Evolutionary conservation across 768 basidiomycete species (phyloP).

Genomic region (Gelatoporia subvermispora): DNA sequence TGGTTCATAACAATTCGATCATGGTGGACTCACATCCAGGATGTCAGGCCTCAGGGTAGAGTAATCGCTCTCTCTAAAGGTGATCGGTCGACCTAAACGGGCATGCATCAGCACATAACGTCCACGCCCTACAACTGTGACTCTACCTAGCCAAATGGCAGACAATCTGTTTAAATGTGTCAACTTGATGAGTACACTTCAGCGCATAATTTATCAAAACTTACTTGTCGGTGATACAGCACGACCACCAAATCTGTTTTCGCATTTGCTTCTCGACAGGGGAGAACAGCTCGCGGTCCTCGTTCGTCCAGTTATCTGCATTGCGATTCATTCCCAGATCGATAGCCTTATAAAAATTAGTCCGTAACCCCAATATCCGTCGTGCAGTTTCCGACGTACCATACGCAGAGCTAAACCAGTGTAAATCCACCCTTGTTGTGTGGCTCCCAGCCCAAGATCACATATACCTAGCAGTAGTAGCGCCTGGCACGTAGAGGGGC

Average conservation of each 20-base stretch:
- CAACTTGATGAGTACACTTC: neutral
- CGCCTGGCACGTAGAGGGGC: conserved; percentile 76
- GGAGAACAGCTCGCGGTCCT: conserved; percentile 55
- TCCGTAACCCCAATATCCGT: neutral
- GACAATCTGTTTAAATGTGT: conserved; percentile 44
- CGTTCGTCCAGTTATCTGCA: conserved; percentile 64
- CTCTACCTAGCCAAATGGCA: conserved; percentile 67
- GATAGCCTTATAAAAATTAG: conserved; percentile 45
- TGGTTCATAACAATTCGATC: neutral
- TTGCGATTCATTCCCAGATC: conserved; percentile 81
- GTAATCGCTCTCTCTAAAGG: conserved; percentile 17
- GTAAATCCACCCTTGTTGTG: conserved; percentile 86
- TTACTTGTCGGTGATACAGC: conserved; percentile 66
- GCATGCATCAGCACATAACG: neutral
- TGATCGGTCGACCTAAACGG: conserved; percentile 10
- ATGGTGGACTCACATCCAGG: conserved; percentile 36
- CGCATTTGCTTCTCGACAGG: conserved; percentile 63
- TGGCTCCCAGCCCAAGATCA: conserved; percentile 80
- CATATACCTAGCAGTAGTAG: conserved; percentile 75
- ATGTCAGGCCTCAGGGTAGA: conserved; percentile 39
- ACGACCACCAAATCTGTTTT: conserved; percentile 79
- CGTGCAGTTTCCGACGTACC: conserved; percentile 32
- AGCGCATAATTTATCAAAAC: conserved; percentile 13
- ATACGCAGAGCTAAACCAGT: conserved; percentile 77
- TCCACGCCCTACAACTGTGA: neutral